Base-by-base conservation (phyloP, 2,329 filamentous ascomycete species). In the Colletotrichum viniferum region DNA sequence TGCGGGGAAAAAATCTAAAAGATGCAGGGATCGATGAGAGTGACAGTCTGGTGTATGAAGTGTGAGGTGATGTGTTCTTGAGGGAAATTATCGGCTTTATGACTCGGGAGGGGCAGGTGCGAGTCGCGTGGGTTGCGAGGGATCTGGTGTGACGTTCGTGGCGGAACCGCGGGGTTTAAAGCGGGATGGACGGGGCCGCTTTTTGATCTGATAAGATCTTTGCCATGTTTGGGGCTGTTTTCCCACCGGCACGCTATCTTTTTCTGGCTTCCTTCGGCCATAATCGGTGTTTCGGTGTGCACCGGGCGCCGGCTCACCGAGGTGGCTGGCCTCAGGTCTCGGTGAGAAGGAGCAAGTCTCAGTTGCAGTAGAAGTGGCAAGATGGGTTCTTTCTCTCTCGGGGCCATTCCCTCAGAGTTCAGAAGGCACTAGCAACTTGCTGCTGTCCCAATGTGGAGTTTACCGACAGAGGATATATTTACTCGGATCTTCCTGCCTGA, bases 171-270 rank as follows among this genome's bases (percentile, higher is more conserved):
- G 73, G 69, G 69, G 73, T 61, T 63, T 73, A 73, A 73, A 70
- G 73, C 24, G 69, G 73, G 69, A 60, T 62, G 56, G 38, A 56
- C 36, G 26, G 43, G 34, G 12, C 30, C 26, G 28, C 58, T 61
- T 18, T 30, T 61, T 36, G 58, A 74, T 74, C 72, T 74, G 72
- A 74, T 70, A 67, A 74, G 72, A 72, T 72, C 69, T 62, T 69
- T 34, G 18, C 58, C 32, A 18, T 30, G 12, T 18, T 52, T 32
- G 18, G 32, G 52, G 65, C 43, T 0, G 12, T 56, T 68, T 56
- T 62, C 56, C 56, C 38, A 38, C 10, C 18, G 34, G 18, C 43
- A 6, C 43, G 43, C 43, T 52, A 52, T 52, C n/a, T 21, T 0
- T 13, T 52, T 7, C 3, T 52, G 43, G 43, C 10, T 52, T 52